A percentile compares a stretch with the other conserved stretches of the same genome.
phyloP scores from a whole-genome alignment of 1,284 basidiomycete genomes.

The Trametes polyzona region DNA sequence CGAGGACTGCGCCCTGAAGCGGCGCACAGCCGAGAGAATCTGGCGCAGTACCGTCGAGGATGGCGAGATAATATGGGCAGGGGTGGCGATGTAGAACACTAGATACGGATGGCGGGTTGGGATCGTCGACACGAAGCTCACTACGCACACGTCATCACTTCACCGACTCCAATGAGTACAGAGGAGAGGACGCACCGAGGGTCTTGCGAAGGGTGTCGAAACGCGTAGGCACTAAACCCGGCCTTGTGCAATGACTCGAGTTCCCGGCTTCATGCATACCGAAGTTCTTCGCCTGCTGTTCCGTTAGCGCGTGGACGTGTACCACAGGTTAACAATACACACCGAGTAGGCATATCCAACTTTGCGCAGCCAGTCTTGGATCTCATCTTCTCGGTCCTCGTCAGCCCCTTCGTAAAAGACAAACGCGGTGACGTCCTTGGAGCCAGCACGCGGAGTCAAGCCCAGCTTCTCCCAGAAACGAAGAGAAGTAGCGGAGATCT shows the following conservation, averaged over 20 bases:
- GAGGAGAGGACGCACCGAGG: constrained; percentile 50
- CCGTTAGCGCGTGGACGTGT: not conserved
- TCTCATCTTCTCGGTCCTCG: constrained; percentile 46
- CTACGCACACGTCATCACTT: constrained; percentile 7
- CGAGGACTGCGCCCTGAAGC: constrained; percentile 50
- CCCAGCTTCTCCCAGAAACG: constrained; percentile 86
- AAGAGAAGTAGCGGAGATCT: constrained; percentile 66
- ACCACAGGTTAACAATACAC: constrained; percentile 58
- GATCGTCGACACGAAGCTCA: constrained; percentile 53
- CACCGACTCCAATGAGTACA: no score
- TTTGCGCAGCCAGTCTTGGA: constrained; percentile 60
- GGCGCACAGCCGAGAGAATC: constrained; percentile 61
- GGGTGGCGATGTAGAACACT: constrained; percentile 72
- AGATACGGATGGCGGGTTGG: constrained; percentile 44
- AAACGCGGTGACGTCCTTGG: constrained; percentile 70
- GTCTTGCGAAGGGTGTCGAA: constrained; percentile 70
- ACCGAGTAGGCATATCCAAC: constrained; percentile 51
- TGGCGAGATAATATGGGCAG: constrained; percentile 57
- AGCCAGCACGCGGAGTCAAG: constrained; percentile 67
- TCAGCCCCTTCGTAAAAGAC: constrained; percentile 68
- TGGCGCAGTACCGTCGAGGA: constrained; percentile 67
- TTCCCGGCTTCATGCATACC: constrained; percentile 60
- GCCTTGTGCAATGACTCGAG: constrained; percentile 45
- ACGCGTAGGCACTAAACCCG: constrained; percentile 63
- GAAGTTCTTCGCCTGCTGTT: constrained; percentile 57